A percentile compares a stretch with the other conserved stretches of the same genome.
Conservation (phyloP, 2,329 filamentous ascomycete species). For the Didymella pinodella region DNA sequence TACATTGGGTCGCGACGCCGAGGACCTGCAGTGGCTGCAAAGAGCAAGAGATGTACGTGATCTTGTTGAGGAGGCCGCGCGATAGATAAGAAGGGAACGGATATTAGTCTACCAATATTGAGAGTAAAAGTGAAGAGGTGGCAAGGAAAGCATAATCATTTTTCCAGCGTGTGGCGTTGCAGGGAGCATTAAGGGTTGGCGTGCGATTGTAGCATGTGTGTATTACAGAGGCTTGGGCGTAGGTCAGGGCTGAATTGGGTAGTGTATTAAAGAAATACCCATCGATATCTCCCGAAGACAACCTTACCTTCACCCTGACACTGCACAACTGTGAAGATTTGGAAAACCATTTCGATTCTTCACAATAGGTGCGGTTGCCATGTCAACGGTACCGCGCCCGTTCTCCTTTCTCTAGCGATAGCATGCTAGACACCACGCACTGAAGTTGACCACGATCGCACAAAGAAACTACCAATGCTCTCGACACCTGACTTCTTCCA, state of each 20-base stretch:
- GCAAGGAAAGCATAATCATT: conserved; percentile 17
- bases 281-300: neutral
- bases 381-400: no score
- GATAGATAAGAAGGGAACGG: conserved; percentile 16
- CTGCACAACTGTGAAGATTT: no score
- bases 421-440: no score
- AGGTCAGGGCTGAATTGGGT: conserved; percentile 11
- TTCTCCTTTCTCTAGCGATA: no score
- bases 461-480: no score
- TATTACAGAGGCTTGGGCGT: conserved; percentile 19
- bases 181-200: conserved; percentile 35
- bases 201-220: conserved; percentile 23
- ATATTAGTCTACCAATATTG: neutral
- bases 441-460: no score
- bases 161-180: conserved; percentile 43
- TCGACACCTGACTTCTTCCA: no score
- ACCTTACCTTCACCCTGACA: neutral
- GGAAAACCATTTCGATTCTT: no score
- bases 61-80: conserved; percentile 41
- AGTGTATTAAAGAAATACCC: conserved; percentile 7
- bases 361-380: no score
- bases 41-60: conserved; percentile 37
- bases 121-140: neutral
- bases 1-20: conserved; percentile 46
- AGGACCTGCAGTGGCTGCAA: conserved; percentile 49